Base-by-base conservation (phyloP, 768 basidiomycete genomes). In the Leucosporidium creatinivorum region DNA sequence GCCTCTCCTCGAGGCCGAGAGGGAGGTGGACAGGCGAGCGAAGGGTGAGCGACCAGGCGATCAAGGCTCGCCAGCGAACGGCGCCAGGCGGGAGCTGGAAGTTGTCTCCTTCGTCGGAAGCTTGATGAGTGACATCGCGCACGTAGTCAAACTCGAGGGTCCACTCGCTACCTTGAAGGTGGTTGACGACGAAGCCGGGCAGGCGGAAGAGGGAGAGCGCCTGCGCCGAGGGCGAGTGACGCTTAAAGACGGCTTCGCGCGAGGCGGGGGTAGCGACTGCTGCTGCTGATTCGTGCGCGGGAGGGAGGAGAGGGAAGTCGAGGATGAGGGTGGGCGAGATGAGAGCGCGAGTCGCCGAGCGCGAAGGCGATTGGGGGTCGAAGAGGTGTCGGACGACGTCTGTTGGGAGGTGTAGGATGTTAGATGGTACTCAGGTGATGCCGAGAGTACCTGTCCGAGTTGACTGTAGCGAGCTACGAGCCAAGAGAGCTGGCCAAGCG, bases 201-300 rank as follows among this genome's bases (percentile, higher is more conserved):
- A 48, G 21, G 36, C 58, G 58, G 58, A 59, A 48, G 58, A 59
- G 58, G 58, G 47, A n/a, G 58, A 59, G 39, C 26, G 25, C 21
- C 44, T 44, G 58, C 23, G 58, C 58, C 18, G 58, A 33, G 30
- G 30, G 26, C 1, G 55, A 36, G 55, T 57, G 55, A 31, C 55
- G 55, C 18, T 57, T 28, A 12, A 30, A 54, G 12, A 26, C 52
- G 12, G 10, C 26, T 44, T 44, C 39, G 39, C 39, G 39, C 10
- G 39, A 10, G 13, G 39, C 15, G 15, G 39, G 39, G 39, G 39
- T 10, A 12, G 39, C 39, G 13, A 15, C 39, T 10, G 39, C 39
- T 44, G 39, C 39, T 44, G 39, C 39, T 44, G 39, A 6, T 15
- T 44, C 39, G 8, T 44, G 39, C 39, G 30, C 26, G 52, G n/a